phyloP scores from a whole-genome alignment of 306 rosid species.

The Lupinus albus region DNA sequence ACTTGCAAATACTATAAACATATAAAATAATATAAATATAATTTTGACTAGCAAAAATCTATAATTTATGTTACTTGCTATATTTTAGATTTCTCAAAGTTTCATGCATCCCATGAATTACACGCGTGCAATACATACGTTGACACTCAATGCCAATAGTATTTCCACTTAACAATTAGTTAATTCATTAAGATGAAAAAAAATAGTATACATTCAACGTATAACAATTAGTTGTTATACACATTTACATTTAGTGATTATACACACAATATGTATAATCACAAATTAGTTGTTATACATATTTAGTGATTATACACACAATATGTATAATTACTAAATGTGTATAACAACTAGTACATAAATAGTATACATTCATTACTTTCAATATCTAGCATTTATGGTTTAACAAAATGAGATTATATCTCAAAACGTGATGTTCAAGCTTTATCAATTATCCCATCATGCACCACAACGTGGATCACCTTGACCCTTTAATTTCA shows the following conservation, averaged over 20 bases:
- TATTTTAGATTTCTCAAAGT: neutral
- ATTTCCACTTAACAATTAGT: slow-evolving; percentile 20
- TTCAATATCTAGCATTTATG: neutral
- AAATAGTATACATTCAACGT: no score
- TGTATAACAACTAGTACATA: no score
- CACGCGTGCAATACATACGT: neutral
- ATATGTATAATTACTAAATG: no score
- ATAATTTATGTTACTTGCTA: no score
- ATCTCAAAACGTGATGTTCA: slow-evolving; percentile 28
- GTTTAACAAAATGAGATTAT: slow-evolving; percentile 3
- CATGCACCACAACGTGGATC: slow-evolving; percentile 11
- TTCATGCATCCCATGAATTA: slow-evolving; percentile 20
- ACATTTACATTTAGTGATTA: no score
- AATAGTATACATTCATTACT: neutral
- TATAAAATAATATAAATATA: no score
- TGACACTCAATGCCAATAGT: slow-evolving; percentile 23
- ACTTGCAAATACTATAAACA: neutral
- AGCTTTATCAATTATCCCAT: neutral
- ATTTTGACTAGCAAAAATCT: no score
- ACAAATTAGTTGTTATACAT: no score
- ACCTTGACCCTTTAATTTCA: slow-evolving; percentile 30
- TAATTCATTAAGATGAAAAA: no score
- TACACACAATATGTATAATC: no score
- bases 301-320: no score
- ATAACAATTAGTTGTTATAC: no score